Evolutionary conservation across 108 stramenopile species (phyloP).

Genomic region (Cylindrotheca closterium): DNA sequence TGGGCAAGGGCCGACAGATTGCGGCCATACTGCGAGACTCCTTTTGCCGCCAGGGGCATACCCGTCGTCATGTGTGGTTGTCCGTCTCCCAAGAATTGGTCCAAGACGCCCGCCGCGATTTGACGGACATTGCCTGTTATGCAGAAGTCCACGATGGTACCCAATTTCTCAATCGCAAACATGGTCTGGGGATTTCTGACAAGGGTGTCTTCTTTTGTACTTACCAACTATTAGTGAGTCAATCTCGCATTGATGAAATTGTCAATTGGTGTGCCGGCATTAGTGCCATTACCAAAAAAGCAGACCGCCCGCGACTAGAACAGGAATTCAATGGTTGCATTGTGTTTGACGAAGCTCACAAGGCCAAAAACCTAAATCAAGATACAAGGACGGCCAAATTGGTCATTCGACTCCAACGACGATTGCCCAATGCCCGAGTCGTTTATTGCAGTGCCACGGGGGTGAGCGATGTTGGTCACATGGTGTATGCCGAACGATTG

Average conservation of each 20-base stretch:
- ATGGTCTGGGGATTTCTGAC: constrained; percentile 16
- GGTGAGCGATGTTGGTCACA: constrained; percentile 72
- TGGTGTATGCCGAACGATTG: constrained; percentile 78
- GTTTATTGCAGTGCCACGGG: constrained; percentile 84
- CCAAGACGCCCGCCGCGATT: constrained; percentile 59
- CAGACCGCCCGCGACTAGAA: constrained; percentile 14
- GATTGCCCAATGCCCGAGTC: constrained; percentile 74
- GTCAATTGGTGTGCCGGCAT: constrained; percentile 58
- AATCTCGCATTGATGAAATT: constrained; percentile 66
- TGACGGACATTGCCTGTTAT: constrained; percentile 46
- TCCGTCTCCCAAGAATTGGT: constrained; percentile 51
- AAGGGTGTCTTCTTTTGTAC: constrained; percentile 53
- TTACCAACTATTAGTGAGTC: constrained; percentile 52
- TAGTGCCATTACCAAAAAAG: constrained; percentile 9
- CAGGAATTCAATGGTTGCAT: constrained; percentile 64
- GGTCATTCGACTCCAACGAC: constrained; percentile 64
- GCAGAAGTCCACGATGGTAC: constrained; percentile 41
- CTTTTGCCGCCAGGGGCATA: constrained; percentile 30
- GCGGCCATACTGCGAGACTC: constrained; percentile 48
- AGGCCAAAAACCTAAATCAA: constrained; percentile 75
- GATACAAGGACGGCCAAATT: constrained; percentile 62
- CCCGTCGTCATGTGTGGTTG: constrained; percentile 59
- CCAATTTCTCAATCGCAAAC: constrained; percentile 13
- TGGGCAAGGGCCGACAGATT: constrained; percentile 80
- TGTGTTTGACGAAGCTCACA: constrained; percentile 82